A percentile compares a stretch with the other conserved stretches of the same genome.
Conservation (phyloP, 257 asterid species). For the Ehretia macrophylla region DNA sequence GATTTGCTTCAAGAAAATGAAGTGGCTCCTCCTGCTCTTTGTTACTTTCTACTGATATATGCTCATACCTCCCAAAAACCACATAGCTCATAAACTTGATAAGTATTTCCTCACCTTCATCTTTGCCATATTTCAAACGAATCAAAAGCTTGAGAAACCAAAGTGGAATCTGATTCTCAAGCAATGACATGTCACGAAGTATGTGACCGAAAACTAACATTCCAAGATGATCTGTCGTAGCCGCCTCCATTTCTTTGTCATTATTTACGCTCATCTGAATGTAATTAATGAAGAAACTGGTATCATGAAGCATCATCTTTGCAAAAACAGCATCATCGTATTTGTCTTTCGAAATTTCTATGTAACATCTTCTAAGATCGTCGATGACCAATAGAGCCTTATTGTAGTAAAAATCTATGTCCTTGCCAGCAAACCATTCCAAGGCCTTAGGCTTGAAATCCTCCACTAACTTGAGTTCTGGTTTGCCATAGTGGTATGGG, state of each 20-base stretch:
- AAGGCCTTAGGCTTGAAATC: slow-evolving; percentile 14
- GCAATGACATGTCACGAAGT: slow-evolving; percentile 8
- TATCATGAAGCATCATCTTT: slow-evolving; percentile 19
- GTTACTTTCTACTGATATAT: too few relatives aligned
- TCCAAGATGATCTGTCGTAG: background rate
- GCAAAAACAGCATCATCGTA: slow-evolving; percentile 13
- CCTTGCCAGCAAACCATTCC: slow-evolving; percentile 4
- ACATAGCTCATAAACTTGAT: too few relatives aligned
- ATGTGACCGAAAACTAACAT: accelerated
- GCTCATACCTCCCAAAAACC: too few relatives aligned
- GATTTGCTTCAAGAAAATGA: background rate
- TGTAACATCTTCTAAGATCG: slow-evolving; percentile 15
- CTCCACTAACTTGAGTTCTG: slow-evolving; percentile 19
- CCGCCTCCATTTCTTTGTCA: too few relatives aligned
- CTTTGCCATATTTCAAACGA: too few relatives aligned
- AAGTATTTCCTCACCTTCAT: too few relatives aligned
- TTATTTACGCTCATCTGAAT: too few relatives aligned
- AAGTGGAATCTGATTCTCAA: slow-evolving; percentile 30
- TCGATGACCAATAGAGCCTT: too few relatives aligned
- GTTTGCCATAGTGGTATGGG: slow-evolving; percentile 25
- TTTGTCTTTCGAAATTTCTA: background rate
- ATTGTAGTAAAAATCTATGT: background rate
- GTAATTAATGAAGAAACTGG: background rate
- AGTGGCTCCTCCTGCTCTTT: too few relatives aligned
- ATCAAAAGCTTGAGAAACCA: slow-evolving; percentile 8